Conservation (phyloP, 1,284 basidiomycete species). For the Rhodotorula mucilaginosa region DNA sequence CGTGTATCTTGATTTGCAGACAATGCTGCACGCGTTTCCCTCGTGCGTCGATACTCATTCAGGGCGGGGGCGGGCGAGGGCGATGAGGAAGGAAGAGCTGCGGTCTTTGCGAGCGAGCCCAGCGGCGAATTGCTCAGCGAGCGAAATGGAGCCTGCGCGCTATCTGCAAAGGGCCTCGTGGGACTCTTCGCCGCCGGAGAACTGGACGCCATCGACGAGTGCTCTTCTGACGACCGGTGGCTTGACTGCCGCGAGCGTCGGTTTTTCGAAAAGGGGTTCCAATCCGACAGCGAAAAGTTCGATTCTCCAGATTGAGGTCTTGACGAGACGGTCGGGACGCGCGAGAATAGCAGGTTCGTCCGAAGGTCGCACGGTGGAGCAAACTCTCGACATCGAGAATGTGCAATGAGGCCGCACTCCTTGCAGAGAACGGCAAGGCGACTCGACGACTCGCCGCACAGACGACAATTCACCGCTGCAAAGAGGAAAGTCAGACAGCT, state of each 20-base stretch:
- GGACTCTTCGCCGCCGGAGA: neutral
- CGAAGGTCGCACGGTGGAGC: conserved; percentile 80
- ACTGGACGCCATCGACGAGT: neutral
- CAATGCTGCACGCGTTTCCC: too few species aligned
- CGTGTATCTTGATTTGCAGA: too few species aligned
- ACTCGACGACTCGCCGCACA: conserved; percentile 76
- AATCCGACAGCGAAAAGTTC: conserved; percentile 13
- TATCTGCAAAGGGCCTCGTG: neutral
- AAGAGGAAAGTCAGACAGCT: conserved; percentile 25
- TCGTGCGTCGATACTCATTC: too few species aligned
- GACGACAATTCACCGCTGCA: conserved; percentile 78
- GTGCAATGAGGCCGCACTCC: conserved; percentile 83
- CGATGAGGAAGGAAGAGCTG: too few species aligned
- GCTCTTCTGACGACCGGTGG: neutral
- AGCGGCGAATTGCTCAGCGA: too few species aligned
- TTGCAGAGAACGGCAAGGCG: conserved; percentile 84
- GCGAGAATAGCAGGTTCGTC: conserved; percentile 15
- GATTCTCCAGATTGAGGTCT: neutral
- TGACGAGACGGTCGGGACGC: neutral
- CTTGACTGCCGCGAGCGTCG: conserved; percentile 8
- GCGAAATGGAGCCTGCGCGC: too few species aligned
- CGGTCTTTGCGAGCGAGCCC: too few species aligned
- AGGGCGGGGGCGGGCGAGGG: too few species aligned
- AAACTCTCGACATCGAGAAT: conserved; percentile 70
- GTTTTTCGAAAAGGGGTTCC: conserved; percentile 19